Evolutionary conservation across 371 early-diverging fungal species (phyloP).

Genomic region (Apophysomyces variabilis): DNA sequence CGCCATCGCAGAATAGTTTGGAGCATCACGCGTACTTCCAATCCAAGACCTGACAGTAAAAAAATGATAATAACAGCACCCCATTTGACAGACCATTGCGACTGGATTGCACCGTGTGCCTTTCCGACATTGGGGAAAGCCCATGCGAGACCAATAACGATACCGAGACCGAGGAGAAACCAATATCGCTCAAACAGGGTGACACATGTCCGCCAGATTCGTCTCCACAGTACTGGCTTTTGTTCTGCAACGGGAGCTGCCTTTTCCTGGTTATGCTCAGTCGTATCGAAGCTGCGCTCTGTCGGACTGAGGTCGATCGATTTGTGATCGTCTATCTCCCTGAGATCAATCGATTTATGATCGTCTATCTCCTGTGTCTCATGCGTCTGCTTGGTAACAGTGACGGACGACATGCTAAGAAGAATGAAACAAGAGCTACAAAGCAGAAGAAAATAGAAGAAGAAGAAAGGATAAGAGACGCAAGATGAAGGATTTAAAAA

Average conservation of each 20-base stretch:
- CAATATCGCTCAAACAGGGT: constrained; percentile 37
- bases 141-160: constrained; percentile 70
- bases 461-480: neutral
- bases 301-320: constrained; percentile 7
- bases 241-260: neutral
- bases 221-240: neutral
- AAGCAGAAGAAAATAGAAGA: neutral
- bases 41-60: constrained; percentile 69
- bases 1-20: constrained; percentile 62
- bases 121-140: constrained; percentile 69
- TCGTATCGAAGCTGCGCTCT: neutral
- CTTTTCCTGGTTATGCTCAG: neutral
- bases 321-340: neutral
- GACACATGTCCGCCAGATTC: neutral
- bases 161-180: constrained; percentile 65
- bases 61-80: constrained; percentile 72
- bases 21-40: constrained; percentile 66
- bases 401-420: neutral
- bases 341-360: constrained; percentile 4
- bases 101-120: constrained; percentile 59
- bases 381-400: neutral
- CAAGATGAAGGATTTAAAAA: neutral
- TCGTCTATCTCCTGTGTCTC: neutral
- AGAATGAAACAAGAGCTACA: neutral
- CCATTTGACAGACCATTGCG: constrained; percentile 74